These are phyloP conservation scores for Bathelium albidoporum DNA, from an alignment of 495 filamentous ascomycete species.

Conservation along the genomic window DNA sequence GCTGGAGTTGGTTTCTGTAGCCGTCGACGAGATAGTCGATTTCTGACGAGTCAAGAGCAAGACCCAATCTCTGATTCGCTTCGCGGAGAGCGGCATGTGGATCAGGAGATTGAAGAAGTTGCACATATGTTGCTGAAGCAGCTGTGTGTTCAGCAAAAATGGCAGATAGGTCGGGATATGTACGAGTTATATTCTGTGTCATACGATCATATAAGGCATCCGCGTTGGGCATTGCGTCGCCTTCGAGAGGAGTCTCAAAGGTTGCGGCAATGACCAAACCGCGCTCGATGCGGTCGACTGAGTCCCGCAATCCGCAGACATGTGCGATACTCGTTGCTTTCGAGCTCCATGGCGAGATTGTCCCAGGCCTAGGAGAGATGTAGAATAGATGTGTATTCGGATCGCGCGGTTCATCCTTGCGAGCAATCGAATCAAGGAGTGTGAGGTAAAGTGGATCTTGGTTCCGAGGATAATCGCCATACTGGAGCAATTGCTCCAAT, in stretches of 20 bases:
- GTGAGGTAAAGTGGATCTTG: slow-evolving; percentile 24
- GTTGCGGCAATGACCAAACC: slow-evolving; percentile 61
- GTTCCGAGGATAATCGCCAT: slow-evolving; percentile 44
- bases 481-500: slow-evolving; percentile 51
- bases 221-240: slow-evolving; percentile 46
- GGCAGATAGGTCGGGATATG: slow-evolving; percentile 52
- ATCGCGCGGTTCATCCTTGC: slow-evolving; percentile 32
- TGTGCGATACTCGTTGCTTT: slow-evolving; percentile 88
- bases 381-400: slow-evolving; percentile 44
- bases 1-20: slow-evolving; percentile 60
- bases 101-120: slow-evolving; percentile 51
- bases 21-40: slow-evolving; percentile 87
- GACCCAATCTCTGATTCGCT: slow-evolving; percentile 70
- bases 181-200: slow-evolving; percentile 65
- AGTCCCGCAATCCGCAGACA: slow-evolving; percentile 70
- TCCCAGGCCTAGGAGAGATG: slow-evolving; percentile 65
- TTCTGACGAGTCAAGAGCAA: slow-evolving; percentile 79
- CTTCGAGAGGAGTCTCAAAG: slow-evolving; percentile 38
- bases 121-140: slow-evolving; percentile 58
- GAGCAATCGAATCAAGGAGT: slow-evolving; percentile 27
- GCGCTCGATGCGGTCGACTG: slow-evolving; percentile 76
- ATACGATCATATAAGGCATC: slow-evolving; percentile 83
- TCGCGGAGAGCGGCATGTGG: slow-evolving; percentile 64
- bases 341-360: slow-evolving; percentile 94
- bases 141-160: slow-evolving; percentile 76